Percentiles rank a stretch among this genome's conserved stretches.
These are phyloP conservation scores for Dispira simplex DNA, from an alignment of 192 early-diverging fungal genomes.

Conservation along the genomic window DNA sequence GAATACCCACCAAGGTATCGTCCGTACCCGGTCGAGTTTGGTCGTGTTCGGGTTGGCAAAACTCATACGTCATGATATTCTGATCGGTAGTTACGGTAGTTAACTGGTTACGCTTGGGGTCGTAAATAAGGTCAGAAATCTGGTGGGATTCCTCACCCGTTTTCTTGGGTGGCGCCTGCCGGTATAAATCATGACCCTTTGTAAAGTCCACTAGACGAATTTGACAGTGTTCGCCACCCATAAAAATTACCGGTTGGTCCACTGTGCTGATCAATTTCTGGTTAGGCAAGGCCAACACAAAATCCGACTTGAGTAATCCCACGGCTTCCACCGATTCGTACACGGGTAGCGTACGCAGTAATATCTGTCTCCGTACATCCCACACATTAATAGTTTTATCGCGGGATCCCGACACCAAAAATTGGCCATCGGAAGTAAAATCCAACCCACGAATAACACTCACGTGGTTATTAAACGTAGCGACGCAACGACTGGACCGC, in stretches of 20 bases:
- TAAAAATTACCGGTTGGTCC: conserved; percentile 41
- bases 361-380: conserved; percentile 45
- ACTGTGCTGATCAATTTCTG: background rate
- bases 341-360: conserved; percentile 70
- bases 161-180: conserved; percentile 50
- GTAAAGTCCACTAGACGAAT: conserved; percentile 80
- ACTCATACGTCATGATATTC: conserved; percentile 70
- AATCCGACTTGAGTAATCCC: conserved; percentile 41
- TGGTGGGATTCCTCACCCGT: conserved; percentile 32
- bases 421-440: conserved; percentile 50
- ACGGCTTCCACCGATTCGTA: conserved; percentile 80
- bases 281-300: conserved; percentile 12
- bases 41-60: conserved; percentile 8
- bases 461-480: conserved; percentile 68
- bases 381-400: conserved; percentile 88
- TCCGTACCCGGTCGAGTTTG: background rate
- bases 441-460: conserved; percentile 83
- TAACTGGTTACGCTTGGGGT: conserved; percentile 34
- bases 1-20: conserved; percentile 33
- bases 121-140: conserved; percentile 56
- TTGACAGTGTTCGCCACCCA: conserved; percentile 68
- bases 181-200: conserved; percentile 48
- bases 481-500: conserved; percentile 48
- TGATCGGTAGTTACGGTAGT: conserved; percentile 78
- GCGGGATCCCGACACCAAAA: conserved; percentile 69